Percentiles rank a stretch among this genome's conserved stretches.
These are phyloP conservation scores for Albatrellus ellisii DNA, from an alignment of 768 basidiomycete genomes.

Conservation along the genomic window DNA sequence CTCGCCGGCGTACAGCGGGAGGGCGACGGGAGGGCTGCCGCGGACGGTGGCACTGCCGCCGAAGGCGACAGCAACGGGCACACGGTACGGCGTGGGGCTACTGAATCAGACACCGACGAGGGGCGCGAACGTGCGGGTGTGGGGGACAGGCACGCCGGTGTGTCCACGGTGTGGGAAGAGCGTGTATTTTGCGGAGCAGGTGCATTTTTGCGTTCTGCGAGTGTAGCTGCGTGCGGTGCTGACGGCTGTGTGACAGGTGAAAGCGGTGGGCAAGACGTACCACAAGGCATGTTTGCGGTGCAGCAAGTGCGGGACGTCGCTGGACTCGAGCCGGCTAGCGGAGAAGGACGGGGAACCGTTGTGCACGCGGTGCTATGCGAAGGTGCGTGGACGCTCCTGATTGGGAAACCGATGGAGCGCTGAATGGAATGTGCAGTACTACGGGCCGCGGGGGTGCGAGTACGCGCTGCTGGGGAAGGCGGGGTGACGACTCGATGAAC, in stretches of 20 bases:
- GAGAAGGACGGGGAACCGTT: constrained; percentile 66
- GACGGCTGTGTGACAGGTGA: constrained; percentile 28
- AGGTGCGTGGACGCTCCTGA: constrained; percentile 26
- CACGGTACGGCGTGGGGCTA: constrained; percentile 50
- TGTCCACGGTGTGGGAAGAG: constrained; percentile 63
- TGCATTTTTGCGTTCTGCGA: too few relatives aligned
- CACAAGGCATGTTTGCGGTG: constrained; percentile 72
- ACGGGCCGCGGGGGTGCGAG: constrained; percentile 62
- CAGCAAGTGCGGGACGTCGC: constrained; percentile 40
- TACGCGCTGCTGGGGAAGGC: constrained; percentile 56
- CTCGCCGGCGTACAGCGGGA: constrained; percentile 32
- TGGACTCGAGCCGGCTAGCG: constrained; percentile 63
- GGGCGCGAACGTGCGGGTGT: constrained; percentile 24
- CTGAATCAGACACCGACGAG: constrained; percentile 18
- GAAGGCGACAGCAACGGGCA: constrained; percentile 40
- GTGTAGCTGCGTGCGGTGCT: neutral
- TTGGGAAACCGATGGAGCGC: neutral
- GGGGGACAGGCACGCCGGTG: constrained; percentile 42
- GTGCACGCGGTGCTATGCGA: constrained; percentile 64
- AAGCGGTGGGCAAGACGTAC: constrained; percentile 69
- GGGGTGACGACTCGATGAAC: too few relatives aligned
- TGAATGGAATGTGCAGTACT: constrained; percentile 28
- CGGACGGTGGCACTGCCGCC: constrained; percentile 35
- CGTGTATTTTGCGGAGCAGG: constrained; percentile 84
- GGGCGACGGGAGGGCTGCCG: constrained; percentile 34